These are phyloP conservation scores for Gliomastix tumulicola DNA, from an alignment of 2,329 filamentous ascomycete species.

Conservation along the genomic window DNA sequence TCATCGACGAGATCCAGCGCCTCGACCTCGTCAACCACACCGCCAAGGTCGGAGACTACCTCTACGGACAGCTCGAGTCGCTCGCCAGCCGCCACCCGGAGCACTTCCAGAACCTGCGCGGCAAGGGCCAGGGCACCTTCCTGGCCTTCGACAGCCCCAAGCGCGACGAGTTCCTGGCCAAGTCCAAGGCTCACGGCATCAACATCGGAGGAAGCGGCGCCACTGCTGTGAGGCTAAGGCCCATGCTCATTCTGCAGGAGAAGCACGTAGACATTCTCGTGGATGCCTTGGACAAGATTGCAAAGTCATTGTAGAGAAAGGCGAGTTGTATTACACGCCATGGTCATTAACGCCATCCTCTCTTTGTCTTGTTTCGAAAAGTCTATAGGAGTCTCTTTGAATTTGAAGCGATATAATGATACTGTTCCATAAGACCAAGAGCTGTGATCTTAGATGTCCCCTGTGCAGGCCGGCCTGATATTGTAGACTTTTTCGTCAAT, in stretches of 20 bases:
- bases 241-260: constrained; percentile 91
- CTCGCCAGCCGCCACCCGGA: constrained; percentile 66
- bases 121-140: constrained; percentile 84
- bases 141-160: constrained; percentile 84
- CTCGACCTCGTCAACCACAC: constrained; percentile 76
- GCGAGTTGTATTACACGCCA: too few species aligned
- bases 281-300: constrained; percentile 70
- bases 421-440: too few species aligned
- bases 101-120: constrained; percentile 76
- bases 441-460: too few species aligned
- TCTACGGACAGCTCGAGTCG: constrained; percentile 62
- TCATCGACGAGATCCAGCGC: constrained; percentile 73
- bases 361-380: too few species aligned
- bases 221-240: constrained; percentile 69
- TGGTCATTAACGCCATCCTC: too few species aligned
- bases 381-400: too few species aligned
- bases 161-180: constrained; percentile 71
- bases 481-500: too few species aligned
- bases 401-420: too few species aligned
- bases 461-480: too few species aligned
- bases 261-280: constrained; percentile 82
- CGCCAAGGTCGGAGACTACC: constrained; percentile 69
- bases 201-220: constrained; percentile 83
- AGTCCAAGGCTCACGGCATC: constrained; percentile 72
- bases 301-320: constrained; percentile 30